Evolutionary conservation across 192 early-diverging fungal genomes (phyloP), one percentile per base, ranked within the genome.

Genomic region (Linnemannia elongata): DNA sequence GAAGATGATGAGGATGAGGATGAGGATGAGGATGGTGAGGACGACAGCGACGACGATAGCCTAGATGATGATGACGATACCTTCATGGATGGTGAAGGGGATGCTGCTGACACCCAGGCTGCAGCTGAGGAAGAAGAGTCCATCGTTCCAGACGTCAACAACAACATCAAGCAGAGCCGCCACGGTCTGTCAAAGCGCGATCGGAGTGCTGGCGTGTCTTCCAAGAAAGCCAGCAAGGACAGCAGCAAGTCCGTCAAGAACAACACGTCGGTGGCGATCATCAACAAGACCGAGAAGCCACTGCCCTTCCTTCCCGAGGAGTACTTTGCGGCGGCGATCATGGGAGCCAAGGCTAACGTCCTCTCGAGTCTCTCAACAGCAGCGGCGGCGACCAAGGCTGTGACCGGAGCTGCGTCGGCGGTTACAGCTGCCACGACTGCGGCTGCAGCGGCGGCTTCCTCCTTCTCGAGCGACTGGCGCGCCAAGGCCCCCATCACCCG

Each of bases 261-360:
- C 57, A 60, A 33, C 30, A 66, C 60, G 3, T 66, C 12, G 10
- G 10, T 66, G 60, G 30, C 27, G 8, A 66, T 66, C 12, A 9
- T 66, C 60, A 33, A 66, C 1, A 66, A 27, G 12, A 4, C 60
- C 2, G 30, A 66, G 12, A 66, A 66, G 15, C 60, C 60, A 15
- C 13, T 66, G 24, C 60, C 60, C 10, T 33, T 66, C 60, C 10
- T 66, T 9, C 60, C 60, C 12, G 60, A 66, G 27, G 60, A 66
- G 30, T 66, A 66, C 30, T 30, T 66, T 66, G 30, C 60, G 7
- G 9, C 60, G 60, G 30, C 30, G 10, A 66, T 66, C 30, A 66
- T 66, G 60, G 60, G 30, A 66, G 60, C 30, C 60, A 66, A 66
- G 60, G 60, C 60, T 13, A 66, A 66, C 13, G 60, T 66, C 27